Evolutionary conservation across 495 filamentous ascomycete species (phyloP).

Genomic region (Usnea hakonensis): DNA sequence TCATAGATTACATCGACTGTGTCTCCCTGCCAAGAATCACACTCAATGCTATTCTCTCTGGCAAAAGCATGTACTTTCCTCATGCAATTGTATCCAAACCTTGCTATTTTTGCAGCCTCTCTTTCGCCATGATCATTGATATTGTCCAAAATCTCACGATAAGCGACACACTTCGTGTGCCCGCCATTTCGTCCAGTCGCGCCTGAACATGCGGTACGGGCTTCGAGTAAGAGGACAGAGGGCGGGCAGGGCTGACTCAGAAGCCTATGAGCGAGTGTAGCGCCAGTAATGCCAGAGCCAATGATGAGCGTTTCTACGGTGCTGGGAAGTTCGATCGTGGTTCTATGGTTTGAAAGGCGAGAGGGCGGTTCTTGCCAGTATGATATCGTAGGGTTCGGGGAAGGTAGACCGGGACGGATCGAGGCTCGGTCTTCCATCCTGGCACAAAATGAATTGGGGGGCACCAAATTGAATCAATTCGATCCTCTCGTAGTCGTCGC

Average conservation of each 20-base stretch:
- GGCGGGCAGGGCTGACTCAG: constrained; percentile 30
- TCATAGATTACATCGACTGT: constrained; percentile 56
- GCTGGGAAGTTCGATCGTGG: constrained; percentile 37
- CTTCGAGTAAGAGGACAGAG: constrained; percentile 65
- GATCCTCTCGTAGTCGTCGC: too few species aligned
- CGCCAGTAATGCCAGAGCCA: constrained; percentile 64
- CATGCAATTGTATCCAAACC: constrained; percentile 52
- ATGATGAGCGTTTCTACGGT: constrained; percentile 54
- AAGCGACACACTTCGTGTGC: constrained; percentile 57
- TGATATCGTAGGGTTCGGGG: constrained; percentile 51
- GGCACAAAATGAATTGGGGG: neutral
- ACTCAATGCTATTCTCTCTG: constrained; percentile 40
- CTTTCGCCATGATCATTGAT: constrained; percentile 30
- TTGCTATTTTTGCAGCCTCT: constrained; percentile 46
- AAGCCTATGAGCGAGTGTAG: constrained; percentile 51
- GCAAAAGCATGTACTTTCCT: constrained; percentile 48
- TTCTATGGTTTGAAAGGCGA: constrained; percentile 46
- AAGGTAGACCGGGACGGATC: constrained; percentile 39
- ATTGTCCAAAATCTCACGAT: constrained; percentile 46
- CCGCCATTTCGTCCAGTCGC: constrained; percentile 66
- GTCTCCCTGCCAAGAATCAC: constrained; percentile 41
- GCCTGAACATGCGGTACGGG: constrained; percentile 68
- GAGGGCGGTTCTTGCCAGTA: constrained; percentile 67
- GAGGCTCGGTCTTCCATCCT: constrained; percentile 30
- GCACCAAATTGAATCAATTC: neutral